Evolutionary conservation across 805 yeast genomes (phyloP), one percentile per base, ranked within the genome.

Genomic region (Suhomyces sp.): DNA sequence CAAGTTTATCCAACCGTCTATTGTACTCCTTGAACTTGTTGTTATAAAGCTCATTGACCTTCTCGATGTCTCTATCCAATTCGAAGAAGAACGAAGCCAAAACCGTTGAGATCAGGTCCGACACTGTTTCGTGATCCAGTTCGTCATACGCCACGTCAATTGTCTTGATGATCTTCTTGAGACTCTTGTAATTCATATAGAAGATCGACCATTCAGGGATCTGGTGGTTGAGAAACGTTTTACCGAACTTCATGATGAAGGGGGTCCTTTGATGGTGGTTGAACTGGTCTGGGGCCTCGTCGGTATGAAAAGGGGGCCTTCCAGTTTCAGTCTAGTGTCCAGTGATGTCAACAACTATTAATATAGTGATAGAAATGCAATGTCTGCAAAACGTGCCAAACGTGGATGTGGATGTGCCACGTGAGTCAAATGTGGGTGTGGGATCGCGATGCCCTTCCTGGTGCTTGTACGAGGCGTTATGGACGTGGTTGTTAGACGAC

Each of bases 171-270:
- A 78, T 76, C 52, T 83, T 81, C 65, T 91, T 91, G 47, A 91
- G 70, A 31, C 74, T 77, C 58, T 88, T 91, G 63, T 91, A 91
- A 63, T 87, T 84, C 71, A 91, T 76, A 53, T 91, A 91, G 50
- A 74, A 74, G 39, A 77, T 75, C 32, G 79, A 71, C 98, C 98
- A 91, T 61, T 88, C 96, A 3, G 97, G 97, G 38, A 90, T 88
- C 68, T 88, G 95, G 61, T 91, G 95, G 31, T 84, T 70, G 20
- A 79, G 64, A 46, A 86, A 60, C 3, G 87, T 83, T 58, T 85
- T 86, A 18, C 91, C 95, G 56, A 85, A 86, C 70, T 83, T 83
- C 91, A 83, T 83, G 26, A n/a, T n/a, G n/a, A n/a, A n/a, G n/a
- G n/a, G n/a, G n/a, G n/a, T n/a, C n/a, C n/a, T n/a, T n/a, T n/a